Percentiles rank a stretch among this genome's conserved stretches.
Conservation (phyloP, 2,329 filamentous ascomycete genomes). For the Pseudogymnoascus verrucosus region DNA sequence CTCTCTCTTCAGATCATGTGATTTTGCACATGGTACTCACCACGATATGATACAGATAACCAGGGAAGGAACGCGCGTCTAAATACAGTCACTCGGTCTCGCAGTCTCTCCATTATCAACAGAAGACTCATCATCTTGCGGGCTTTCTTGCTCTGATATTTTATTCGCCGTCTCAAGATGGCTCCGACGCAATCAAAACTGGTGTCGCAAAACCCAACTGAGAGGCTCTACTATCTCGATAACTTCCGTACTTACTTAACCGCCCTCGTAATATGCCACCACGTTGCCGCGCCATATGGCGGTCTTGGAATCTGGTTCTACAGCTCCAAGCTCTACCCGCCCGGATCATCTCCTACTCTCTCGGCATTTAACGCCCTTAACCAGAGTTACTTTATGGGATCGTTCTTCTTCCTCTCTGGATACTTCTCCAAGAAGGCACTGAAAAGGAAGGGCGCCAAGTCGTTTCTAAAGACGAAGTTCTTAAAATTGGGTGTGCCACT, state of each 20-base stretch:
- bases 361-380: conserved; percentile 12
- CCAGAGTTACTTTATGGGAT: conserved; percentile 13
- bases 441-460: neutral
- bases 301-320: conserved; percentile 11
- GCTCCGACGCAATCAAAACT: neutral
- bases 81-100: neutral
- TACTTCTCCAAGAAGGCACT: conserved; percentile 9
- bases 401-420: conserved; percentile 13
- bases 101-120: neutral
- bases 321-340: neutral
- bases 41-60: neutral
- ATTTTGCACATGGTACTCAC: neutral
- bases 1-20: neutral
- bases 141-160: neutral
- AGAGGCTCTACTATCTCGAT: neutral
- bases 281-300: conserved; percentile 11
- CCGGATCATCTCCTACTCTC: conserved; percentile 5
- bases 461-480: conserved; percentile 10
- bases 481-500: conserved; percentile 9
- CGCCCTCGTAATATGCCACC: conserved; percentile 12
- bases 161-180: neutral
- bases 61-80: neutral
- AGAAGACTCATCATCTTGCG: neutral
- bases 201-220: neutral
- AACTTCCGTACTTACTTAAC: conserved; percentile 10